phyloP scores from a whole-genome alignment of 2,329 filamentous ascomycete species.

The Sordariomycetes sp. region DNA sequence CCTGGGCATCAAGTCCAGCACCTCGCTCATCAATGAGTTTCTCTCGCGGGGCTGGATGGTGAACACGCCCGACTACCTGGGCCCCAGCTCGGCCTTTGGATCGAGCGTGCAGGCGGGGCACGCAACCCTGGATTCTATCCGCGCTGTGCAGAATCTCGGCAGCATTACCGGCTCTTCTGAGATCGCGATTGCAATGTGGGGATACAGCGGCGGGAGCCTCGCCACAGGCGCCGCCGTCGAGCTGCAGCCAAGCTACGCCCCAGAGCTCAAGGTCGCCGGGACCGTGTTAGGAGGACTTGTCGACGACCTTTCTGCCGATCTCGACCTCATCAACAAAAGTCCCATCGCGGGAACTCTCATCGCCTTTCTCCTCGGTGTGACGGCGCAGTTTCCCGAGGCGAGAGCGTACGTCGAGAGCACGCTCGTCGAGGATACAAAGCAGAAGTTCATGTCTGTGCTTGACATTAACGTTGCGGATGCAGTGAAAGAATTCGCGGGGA shows the following conservation, averaged over 20 bases:
- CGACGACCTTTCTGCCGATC: constrained; percentile 10
- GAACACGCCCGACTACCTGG: constrained; percentile 33
- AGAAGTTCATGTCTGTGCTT: background rate
- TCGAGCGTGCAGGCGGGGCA: constrained; percentile 28
- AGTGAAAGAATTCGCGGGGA: constrained; percentile 10
- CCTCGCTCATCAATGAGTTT: constrained; percentile 9
- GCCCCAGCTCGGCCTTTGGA: constrained; percentile 28
- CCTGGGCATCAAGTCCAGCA: background rate
- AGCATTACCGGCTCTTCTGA: constrained; percentile 5
- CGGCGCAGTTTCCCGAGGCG: constrained; percentile 13
- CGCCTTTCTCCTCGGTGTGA: constrained; percentile 11
- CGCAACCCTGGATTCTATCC: constrained; percentile 29
- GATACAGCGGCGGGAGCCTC: constrained; percentile 15
- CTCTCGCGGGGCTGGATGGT: constrained; percentile 35
- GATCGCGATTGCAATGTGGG: background rate
- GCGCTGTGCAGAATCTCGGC: constrained; percentile 22
- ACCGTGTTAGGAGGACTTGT: constrained; percentile 14
- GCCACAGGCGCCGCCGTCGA: constrained; percentile 13
- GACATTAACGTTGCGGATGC: constrained; percentile 7
- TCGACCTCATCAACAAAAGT: constrained; percentile 10
- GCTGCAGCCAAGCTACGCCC: constrained; percentile 15
- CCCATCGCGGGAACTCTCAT: constrained; percentile 11
- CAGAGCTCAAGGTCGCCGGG: constrained; percentile 13
- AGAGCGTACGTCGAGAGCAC: constrained; percentile 7
- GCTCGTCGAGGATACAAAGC: constrained; percentile 9